Base-by-base conservation (phyloP, 139 green algal species). In the Nannochloris sp. region DNA sequence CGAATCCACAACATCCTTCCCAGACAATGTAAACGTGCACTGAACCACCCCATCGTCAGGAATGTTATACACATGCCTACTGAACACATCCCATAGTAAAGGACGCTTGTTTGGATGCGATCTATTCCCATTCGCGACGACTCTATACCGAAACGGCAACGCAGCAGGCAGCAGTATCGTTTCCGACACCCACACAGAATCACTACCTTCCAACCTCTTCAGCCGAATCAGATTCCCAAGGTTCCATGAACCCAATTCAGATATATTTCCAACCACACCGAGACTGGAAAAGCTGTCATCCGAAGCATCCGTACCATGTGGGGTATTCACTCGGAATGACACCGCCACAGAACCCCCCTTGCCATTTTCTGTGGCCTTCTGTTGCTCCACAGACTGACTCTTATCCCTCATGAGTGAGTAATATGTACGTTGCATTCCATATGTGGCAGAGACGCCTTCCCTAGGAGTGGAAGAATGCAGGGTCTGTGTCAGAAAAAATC, bases 101-200 rank as follows among this genome's bases (percentile, higher is more conserved):
- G 75, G 75, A 43, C 75, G 59, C 2, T 67, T 80, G 31, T 75
- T 82, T 44, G 75, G 75, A 3, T 66, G 73, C 5, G 61, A 68
- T 43, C 75, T 61, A 64, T 82, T 67, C 24, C 75, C 75, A 48
- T 82, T 82, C 23, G 67, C 67, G 2, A 79, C 56, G 27, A 68
- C 71, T 15, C 57, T 40, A 43, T 70, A 67, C 12, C 54, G 27
- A 29, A 82, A 48, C 21, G 75, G 75, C 24, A 82, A 72, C 4
- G 56, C 34, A 51, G 61, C 16, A 51, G 49, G 34, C 15, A 24
- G 62, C 12, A 19, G 70, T 50, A 55, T 21, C 21, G 23, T 16
- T 0, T 43, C 43, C 1, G 48, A 36, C 29, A 40, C 55, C 25
- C 53, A n/a, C 50, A 53, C 66, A 10, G 31, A 44, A 2, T 61